phyloP scores from a whole-genome alignment of 1,284 basidiomycete species.

The Melampsora medusae region DNA sequence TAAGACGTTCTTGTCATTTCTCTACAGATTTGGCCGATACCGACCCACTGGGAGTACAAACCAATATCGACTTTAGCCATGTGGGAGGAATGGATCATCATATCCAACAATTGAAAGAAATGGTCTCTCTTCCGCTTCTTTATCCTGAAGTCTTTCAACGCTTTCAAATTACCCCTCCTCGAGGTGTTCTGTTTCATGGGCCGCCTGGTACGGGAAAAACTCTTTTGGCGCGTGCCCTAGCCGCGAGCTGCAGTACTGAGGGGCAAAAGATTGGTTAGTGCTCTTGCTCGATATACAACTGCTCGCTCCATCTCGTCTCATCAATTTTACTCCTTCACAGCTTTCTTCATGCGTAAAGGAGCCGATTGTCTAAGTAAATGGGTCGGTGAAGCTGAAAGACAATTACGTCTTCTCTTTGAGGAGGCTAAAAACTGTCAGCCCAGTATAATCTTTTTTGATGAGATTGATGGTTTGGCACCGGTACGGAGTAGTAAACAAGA shows the following conservation, averaged over 20 bases:
- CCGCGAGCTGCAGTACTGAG: constrained; percentile 84
- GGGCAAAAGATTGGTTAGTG: constrained; percentile 82
- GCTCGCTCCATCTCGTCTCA: constrained; percentile 32
- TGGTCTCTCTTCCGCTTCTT: constrained; percentile 90
- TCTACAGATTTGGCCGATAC: constrained; percentile 79
- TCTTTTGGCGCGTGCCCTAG: constrained; percentile 84
- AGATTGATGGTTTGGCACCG: constrained; percentile 96
- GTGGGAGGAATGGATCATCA: constrained; percentile 96
- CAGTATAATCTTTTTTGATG: constrained; percentile 94
- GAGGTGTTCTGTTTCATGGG: constrained; percentile 95
- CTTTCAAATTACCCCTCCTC: constrained; percentile 89
- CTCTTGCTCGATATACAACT: constrained; percentile 53
- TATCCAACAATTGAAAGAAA: constrained; percentile 95
- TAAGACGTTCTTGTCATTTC: constrained; percentile 50
- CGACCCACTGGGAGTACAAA: constrained; percentile 90
- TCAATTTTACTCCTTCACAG: constrained; percentile 56
- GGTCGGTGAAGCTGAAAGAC: constrained; percentile 98
- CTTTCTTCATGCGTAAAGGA: constrained; percentile 99
- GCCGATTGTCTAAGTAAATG: constrained; percentile 98
- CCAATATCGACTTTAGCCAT: constrained; percentile 90
- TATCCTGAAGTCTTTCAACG: constrained; percentile 97
- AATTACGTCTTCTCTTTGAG: constrained; percentile 90
- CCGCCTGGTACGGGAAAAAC: constrained; percentile 95
- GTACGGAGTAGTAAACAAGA: constrained; percentile 97
- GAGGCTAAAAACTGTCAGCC: constrained; percentile 91